Conservation (phyloP, 345 rosid species). For the Populus nigra region DNA sequence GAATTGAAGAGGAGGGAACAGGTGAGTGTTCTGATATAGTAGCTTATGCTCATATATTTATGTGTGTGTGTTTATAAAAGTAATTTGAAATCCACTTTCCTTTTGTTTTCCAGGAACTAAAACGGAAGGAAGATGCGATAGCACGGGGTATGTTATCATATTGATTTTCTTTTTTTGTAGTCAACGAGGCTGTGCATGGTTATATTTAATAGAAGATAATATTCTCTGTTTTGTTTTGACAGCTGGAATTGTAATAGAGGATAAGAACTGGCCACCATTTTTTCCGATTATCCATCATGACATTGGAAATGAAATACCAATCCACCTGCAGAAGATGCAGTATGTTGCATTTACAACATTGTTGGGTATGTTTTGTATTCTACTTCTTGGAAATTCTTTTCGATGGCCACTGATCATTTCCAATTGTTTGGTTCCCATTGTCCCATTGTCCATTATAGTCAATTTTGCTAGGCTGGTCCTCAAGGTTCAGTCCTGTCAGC, state of each 20-base stretch:
- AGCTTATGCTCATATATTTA: neutral
- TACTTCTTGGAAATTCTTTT: neutral
- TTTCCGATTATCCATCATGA: slow-evolving; percentile 95
- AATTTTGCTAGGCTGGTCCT: neutral
- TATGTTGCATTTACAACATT: slow-evolving; percentile 89
- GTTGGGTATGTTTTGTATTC: slow-evolving; percentile 55
- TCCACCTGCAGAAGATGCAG: slow-evolving; percentile 77
- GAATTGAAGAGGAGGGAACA: slow-evolving; percentile 80
- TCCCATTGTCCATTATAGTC: neutral
- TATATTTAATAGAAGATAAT: slow-evolving; percentile 8
- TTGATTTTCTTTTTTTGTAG: neutral
- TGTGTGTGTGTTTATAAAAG: neutral
- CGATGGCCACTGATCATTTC: neutral
- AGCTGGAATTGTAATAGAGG: slow-evolving; percentile 94
- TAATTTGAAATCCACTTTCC: slow-evolving; percentile 8
- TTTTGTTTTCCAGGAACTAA: slow-evolving; percentile 60
- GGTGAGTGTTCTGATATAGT: slow-evolving; percentile 40
- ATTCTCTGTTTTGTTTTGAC: slow-evolving; percentile 31
- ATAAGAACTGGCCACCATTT: slow-evolving; percentile 94
- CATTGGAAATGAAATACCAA: slow-evolving; percentile 86
- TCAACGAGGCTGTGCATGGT: slow-evolving; percentile 10
- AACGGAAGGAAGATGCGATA: slow-evolving; percentile 83
- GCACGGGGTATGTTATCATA: slow-evolving; percentile 42
- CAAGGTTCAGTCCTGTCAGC: neutral
- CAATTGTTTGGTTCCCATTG: neutral